Base-by-base conservation (phyloP, 306 rosid species). In the Cicer bijugum region DNA sequence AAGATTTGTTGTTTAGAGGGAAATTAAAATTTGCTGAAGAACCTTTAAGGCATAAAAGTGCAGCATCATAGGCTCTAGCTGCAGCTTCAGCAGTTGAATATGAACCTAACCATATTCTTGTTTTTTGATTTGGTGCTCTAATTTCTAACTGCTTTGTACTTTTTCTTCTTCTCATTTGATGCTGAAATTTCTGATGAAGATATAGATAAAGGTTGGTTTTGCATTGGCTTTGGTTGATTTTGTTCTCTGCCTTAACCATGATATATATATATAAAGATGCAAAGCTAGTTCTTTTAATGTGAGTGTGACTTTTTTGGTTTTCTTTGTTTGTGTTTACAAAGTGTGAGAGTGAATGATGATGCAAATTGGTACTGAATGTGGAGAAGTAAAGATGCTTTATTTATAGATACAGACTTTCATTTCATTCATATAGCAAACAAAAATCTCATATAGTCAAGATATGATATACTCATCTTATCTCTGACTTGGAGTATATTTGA, bases 51-150 rank as follows among this genome's bases (percentile, higher is more conserved):
- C 99, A 95, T 6, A 95, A 48, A 72, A 95, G 91, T 58, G 99
- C 99, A 53, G 97, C 99, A 84, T 95, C 97, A 66, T 95, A 95
- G 68, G 99, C 99, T 78, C 99, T 84, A 1, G 99, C 99, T 17
- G 99, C 99, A 1, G 99, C 99, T 48, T 91, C 99, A 2, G 99
- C 83, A 0, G 96, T 95, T 9, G 99, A 91, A 72, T 95, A 95
- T 11, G 99, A 95, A 1, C 99, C 99, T 5, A 95, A 60, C 99
- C 99, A 94, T 40, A 94, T 94, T 75, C 99, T 94, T 69, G 99
- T 91, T 77, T 94, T 94, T 20, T 94, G 99, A 80, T 88, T 94
- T 46, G 99, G 99, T 61, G 99, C 97, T 73, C 99, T 91, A 35
- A 94, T 88, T 86, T 94, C 99, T 94, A 7, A 94, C 99, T 45